A percentile compares a stretch with the other conserved stretches of the same genome.
Conservation (phyloP, 2,329 filamentous ascomycete species). For the Peltaster fructicola region DNA sequence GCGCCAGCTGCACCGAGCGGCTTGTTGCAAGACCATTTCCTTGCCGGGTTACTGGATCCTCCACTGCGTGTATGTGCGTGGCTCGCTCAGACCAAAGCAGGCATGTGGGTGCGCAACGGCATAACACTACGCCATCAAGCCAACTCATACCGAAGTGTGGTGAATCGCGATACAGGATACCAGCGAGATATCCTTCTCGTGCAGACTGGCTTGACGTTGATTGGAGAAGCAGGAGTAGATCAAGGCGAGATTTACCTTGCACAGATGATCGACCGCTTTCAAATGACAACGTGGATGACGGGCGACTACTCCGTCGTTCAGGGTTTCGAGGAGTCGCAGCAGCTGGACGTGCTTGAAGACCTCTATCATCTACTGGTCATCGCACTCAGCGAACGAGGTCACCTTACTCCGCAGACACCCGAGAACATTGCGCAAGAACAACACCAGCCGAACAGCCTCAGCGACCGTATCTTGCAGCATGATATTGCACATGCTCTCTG, state of each 20-base stretch:
- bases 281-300: slow-evolving; percentile 72
- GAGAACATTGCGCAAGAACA: slow-evolving; percentile 49
- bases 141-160: slow-evolving; percentile 77
- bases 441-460: slow-evolving; percentile 6
- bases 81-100: slow-evolving; percentile 94
- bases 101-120: slow-evolving; percentile 97
- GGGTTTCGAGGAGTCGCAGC: slow-evolving; percentile 70
- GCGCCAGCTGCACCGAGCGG: slow-evolving; percentile 8
- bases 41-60: slow-evolving; percentile 57
- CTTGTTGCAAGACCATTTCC: slow-evolving; percentile 13
- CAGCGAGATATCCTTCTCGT: slow-evolving; percentile 89
- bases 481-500: slow-evolving; percentile 89
- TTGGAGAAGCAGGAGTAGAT: slow-evolving; percentile 48
- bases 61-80: slow-evolving; percentile 86
- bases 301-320: slow-evolving; percentile 59
- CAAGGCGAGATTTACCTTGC: slow-evolving; percentile 46
- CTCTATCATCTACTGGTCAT: slow-evolving; percentile 89
- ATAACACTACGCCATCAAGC: slow-evolving; percentile 92
- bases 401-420: slow-evolving; percentile 46
- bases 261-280: slow-evolving; percentile 81
- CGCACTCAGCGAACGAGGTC: slow-evolving; percentile 72
- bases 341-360: slow-evolving; percentile 86
- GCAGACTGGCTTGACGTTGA: slow-evolving; percentile 77
- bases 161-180: slow-evolving; percentile 78
- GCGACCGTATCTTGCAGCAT: slow-evolving; percentile 53